Conservation (phyloP, 2,329 filamentous ascomycete species). For the Pestalotiopsis sp. region DNA sequence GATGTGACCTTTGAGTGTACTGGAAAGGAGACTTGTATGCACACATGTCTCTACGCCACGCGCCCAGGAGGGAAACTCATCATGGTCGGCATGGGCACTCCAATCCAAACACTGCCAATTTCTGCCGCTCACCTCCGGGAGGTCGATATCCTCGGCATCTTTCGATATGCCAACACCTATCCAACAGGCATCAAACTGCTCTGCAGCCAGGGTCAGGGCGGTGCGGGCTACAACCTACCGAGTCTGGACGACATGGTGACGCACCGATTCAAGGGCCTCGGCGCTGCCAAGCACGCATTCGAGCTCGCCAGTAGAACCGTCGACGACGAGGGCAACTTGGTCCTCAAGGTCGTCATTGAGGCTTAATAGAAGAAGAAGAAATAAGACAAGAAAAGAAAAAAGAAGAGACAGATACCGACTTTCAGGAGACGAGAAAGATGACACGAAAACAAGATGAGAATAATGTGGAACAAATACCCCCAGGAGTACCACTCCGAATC, state of each 20-base stretch:
- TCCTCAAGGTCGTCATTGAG: constrained; percentile 73
- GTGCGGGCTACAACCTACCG: constrained; percentile 52
- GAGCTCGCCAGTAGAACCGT: constrained; percentile 70
- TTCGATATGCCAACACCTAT: constrained; percentile 78
- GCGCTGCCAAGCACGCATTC: constrained; percentile 65
- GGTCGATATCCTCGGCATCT: constrained; percentile 76
- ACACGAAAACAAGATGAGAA: not conserved
- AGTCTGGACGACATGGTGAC: constrained; percentile 74
- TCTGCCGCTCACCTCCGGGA: constrained; percentile 74
- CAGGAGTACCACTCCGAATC: not conserved
- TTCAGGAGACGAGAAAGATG: too few relatives aligned
- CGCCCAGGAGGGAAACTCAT: constrained; percentile 72
- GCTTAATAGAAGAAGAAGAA: constrained; percentile 35
- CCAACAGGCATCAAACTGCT: constrained; percentile 68
- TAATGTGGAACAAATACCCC: not conserved
- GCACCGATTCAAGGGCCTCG: constrained; percentile 69
- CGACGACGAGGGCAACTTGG: constrained; percentile 68
- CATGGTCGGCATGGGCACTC: constrained; percentile 80
- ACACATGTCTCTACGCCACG: constrained; percentile 74
- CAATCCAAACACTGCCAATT: constrained; percentile 73
- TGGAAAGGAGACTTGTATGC: constrained; percentile 74
- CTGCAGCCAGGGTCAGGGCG: constrained; percentile 44
- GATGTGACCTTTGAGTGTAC: constrained; percentile 78
- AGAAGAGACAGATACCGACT: not conserved
- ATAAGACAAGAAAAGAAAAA: not conserved